Evolutionary conservation across 1,284 basidiomycete species (phyloP), one percentile per base, ranked within the genome.

Genomic region (Fomitopsis pinicola): DNA sequence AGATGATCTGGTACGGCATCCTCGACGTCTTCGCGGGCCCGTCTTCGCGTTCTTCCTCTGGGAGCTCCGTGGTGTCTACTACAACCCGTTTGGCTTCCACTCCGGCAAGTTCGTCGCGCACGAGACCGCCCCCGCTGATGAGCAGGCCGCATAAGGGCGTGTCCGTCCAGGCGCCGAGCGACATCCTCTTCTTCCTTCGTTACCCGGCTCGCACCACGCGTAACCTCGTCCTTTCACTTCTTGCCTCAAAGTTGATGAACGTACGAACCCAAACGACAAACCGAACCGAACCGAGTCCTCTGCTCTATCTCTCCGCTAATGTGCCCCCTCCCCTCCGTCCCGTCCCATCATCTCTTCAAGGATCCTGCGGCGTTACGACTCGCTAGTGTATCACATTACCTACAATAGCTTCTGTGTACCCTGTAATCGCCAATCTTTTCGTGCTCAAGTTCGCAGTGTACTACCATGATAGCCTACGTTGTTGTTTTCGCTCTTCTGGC

Each of bases 21-120:
- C 76, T 87, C 55, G 85, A 87, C 67, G 58, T 86, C n/a, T 58
- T 86, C 63, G 76, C 82, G 60, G 84, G 80, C 61, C 82, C 82
- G 82, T 79, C 68, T 66, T 76, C 19, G 38, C 73, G 35, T 52
- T 66, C 52, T 75, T 69, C 64, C 64, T 77, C 48, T 68, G 48
- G n/a, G 57, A 62, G 12, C 36, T 78, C 54, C 55, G 64, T 10
- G 45, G 19, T 5, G 63, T 76, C 22, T 67, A 70, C 59, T 66
- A 67, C 26, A 42, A 33, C 22, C 35, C 62, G 15, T 66, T 73
- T 44, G 69, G 64, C 22, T 59, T 71, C 36, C 48, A 62, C 56
- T 68, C 67, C 8, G 68, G 68, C 60, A 71, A 69, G 66, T 66
- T 56, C 61, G 63, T 61, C 46, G 64, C 61, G 45, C 38, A 57